These are phyloP conservation scores for Fusarium vanettenii DNA, from an alignment of 2,329 filamentous ascomycete genomes.

Conservation along the genomic window DNA sequence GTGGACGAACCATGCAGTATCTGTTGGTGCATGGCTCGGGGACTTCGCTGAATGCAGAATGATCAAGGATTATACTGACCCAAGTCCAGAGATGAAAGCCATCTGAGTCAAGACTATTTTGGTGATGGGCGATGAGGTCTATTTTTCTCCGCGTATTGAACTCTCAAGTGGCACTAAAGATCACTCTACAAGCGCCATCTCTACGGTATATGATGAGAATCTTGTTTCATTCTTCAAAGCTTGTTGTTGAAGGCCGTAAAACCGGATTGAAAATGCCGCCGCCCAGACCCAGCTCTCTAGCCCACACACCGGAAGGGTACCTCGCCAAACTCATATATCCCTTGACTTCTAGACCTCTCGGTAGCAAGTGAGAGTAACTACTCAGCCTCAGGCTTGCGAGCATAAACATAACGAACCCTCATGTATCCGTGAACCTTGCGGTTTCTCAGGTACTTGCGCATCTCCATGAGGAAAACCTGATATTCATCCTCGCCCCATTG, in stretches of 20 bases:
- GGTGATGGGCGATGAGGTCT: not conserved
- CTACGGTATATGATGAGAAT: not conserved
- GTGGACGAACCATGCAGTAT: not conserved
- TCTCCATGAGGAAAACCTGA: slow-evolving; percentile 12
- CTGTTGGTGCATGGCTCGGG: not conserved
- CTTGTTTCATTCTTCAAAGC: not conserved
- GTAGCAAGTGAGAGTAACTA: not conserved
- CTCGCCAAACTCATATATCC: not conserved
- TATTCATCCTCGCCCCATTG: slow-evolving; percentile 27
- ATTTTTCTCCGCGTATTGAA: not conserved
- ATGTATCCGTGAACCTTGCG: slow-evolving; percentile 25
- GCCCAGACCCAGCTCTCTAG: not conserved
- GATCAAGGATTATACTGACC: not conserved
- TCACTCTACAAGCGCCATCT: not conserved
- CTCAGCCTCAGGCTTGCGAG: slow-evolving; percentile 9
- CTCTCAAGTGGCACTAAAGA: not conserved
- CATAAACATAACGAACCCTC: slow-evolving; percentile 23
- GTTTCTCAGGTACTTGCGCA: slow-evolving; percentile 17
- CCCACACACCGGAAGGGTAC: no score
- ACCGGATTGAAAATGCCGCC: not conserved
- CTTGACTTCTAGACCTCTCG: not conserved
- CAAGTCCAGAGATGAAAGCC: not conserved
- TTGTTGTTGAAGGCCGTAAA: not conserved
- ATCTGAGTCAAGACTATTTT: not conserved
- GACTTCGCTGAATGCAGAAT: not conserved